phyloP scores from a whole-genome alignment of 495 filamentous ascomycete species.

The Trichoderma gamsii region DNA sequence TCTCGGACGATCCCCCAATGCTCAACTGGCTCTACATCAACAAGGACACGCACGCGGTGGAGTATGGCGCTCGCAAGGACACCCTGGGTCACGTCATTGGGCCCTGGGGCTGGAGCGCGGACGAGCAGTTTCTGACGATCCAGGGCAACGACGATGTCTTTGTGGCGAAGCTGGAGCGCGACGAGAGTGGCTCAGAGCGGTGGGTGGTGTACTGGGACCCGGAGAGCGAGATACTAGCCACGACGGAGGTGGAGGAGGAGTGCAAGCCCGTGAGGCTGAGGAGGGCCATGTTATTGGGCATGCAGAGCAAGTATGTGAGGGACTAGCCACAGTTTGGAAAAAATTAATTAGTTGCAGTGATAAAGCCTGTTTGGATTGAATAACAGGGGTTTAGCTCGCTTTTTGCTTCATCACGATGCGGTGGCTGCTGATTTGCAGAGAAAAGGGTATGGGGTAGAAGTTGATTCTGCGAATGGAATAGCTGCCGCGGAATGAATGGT shows the following conservation, averaged over 20 bases:
- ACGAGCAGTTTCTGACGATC: conserved; percentile 49
- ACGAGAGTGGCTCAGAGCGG: conserved; percentile 30
- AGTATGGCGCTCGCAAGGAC: conserved; percentile 46
- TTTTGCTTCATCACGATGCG: conserved; percentile 4
- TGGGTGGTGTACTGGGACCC: conserved; percentile 41
- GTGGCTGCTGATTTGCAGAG: conserved; percentile 5
- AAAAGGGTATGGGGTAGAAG: background rate
- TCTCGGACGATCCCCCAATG: conserved; percentile 53
- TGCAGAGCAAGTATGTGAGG: conserved; percentile 38
- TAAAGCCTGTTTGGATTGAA: background rate
- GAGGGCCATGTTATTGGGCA: conserved; percentile 30
- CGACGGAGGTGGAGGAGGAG: conserved; percentile 20
- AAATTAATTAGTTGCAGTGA: too few relatives aligned
- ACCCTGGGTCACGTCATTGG: conserved; percentile 45
- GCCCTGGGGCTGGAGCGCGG: conserved; percentile 51
- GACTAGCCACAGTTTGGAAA: conserved; percentile 16
- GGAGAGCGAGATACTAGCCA: conserved; percentile 24
- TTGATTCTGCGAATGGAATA: too few relatives aligned
- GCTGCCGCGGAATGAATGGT: background rate
- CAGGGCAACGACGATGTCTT: conserved; percentile 37
- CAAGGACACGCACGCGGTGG: conserved; percentile 48
- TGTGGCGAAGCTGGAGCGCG: conserved; percentile 33
- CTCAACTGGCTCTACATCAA: conserved; percentile 62
- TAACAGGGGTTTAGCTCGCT: background rate
- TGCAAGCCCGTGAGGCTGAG: conserved; percentile 29